Conservation (phyloP, 139 green algal genomes). For the Coccomyxa sp. region DNA sequence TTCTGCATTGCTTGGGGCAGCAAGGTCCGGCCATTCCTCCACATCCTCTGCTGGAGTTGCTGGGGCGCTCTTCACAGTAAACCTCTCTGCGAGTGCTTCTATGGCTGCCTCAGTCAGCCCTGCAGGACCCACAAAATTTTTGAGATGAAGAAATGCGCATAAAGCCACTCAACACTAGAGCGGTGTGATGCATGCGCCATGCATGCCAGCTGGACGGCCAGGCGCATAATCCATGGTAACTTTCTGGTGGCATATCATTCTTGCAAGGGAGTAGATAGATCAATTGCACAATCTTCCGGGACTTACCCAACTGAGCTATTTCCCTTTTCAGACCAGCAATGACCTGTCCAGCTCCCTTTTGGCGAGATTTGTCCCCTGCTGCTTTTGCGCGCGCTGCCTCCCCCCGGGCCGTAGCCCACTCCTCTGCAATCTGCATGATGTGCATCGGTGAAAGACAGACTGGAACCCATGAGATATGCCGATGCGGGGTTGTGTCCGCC, state of each 20-base stretch:
- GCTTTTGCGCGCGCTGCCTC: constrained; percentile 56
- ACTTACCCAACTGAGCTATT: constrained; percentile 34
- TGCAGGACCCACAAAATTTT: neutral
- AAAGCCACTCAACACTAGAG: too few relatives aligned
- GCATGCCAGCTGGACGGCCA: too few relatives aligned
- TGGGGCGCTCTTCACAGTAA: neutral
- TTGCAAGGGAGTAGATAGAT: too few relatives aligned
- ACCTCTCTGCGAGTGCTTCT: neutral
- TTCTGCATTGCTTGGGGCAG: too few relatives aligned
- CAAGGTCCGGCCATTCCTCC: too few relatives aligned
- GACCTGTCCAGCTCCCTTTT: constrained; percentile 67
- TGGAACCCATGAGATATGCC: neutral
- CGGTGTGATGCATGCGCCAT: too few relatives aligned
- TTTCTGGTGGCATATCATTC: neutral
- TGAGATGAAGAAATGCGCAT: too few relatives aligned
- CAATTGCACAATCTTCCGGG: too few relatives aligned
- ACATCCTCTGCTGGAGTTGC: too few relatives aligned
- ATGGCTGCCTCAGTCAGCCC: constrained; percentile 7
- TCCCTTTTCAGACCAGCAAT: constrained; percentile 72
- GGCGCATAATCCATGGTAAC: too few relatives aligned
- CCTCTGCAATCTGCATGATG: constrained; percentile 23
- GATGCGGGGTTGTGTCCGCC: too few relatives aligned
- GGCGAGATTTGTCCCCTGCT: constrained; percentile 58
- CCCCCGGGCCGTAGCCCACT: constrained; percentile 26
- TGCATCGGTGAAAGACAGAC: neutral